Evolutionary conservation across 805 yeast species (phyloP).

Genomic region (Yamadazyma insecticola): DNA sequence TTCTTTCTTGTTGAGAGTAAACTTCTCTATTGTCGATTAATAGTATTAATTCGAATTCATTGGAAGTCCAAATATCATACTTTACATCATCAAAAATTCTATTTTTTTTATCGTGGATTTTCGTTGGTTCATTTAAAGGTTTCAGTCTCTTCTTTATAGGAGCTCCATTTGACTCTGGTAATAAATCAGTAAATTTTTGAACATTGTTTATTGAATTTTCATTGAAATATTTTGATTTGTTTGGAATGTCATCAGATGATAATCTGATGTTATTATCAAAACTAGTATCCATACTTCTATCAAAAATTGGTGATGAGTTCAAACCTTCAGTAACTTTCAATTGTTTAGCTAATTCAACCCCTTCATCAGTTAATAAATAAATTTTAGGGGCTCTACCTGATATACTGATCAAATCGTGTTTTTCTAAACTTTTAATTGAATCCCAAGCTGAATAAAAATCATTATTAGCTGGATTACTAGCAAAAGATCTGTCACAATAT

Average conservation of each 20-base stretch:
- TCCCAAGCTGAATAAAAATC: conserved; percentile 76
- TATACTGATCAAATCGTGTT: conserved; percentile 52
- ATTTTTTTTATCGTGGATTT: conserved; percentile 24
- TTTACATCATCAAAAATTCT: conserved; percentile 17
- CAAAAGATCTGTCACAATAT: conserved; percentile 56
- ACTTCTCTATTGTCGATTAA: conserved; percentile 82
- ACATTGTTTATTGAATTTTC: conserved; percentile 4
- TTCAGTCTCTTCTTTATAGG: not conserved
- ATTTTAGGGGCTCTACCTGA: conserved; percentile 50
- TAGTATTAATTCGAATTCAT: conserved; percentile 54
- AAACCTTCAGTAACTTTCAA: conserved; percentile 46
- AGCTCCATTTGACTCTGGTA: not conserved
- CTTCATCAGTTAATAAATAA: conserved; percentile 67
- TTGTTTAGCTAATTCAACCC: conserved; percentile 55
- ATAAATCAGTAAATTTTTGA: not conserved
- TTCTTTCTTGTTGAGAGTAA: conserved; percentile 61
- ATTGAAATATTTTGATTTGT: not conserved
- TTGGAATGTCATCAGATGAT: conserved; percentile 15
- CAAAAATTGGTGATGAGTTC: conserved; percentile 16
- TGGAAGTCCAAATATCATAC: conserved; percentile 58
- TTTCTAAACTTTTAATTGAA: conserved; percentile 57
- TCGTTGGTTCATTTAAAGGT: not conserved
- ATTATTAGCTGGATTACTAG: conserved; percentile 53
- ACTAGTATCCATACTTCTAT: conserved; percentile 18
- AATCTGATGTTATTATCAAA: conserved; percentile 33